Conservation (phyloP, 1,284 basidiomycete genomes). For the Xerocomus nothofagi region DNA sequence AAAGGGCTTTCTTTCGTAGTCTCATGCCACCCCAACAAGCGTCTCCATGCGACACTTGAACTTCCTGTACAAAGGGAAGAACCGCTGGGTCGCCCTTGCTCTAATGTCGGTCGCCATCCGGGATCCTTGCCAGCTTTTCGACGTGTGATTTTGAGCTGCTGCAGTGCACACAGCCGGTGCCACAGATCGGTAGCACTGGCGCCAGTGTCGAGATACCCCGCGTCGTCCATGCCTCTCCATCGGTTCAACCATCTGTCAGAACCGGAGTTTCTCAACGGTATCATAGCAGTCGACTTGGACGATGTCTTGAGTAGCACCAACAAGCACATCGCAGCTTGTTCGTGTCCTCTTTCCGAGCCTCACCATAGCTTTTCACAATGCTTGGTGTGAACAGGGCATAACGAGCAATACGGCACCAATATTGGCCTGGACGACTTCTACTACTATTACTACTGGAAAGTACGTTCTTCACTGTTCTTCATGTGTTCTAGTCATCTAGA, state of each 20-base stretch:
- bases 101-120: too few species aligned
- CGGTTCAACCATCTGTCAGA: not conserved
- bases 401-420: constrained; percentile 57
- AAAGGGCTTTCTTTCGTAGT: too few species aligned
- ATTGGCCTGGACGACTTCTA: constrained; percentile 57
- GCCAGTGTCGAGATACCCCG: constrained; percentile 4
- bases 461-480: constrained; percentile 50
- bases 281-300: constrained; percentile 76
- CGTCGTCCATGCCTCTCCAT: constrained; percentile 5
- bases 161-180: too few species aligned
- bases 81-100: too few species aligned
- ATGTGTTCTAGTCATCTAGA: constrained; percentile 37
- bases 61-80: too few species aligned
- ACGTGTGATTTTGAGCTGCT: too few species aligned
- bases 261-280: constrained; percentile 31
- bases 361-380: not conserved
- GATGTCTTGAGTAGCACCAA: constrained; percentile 79
- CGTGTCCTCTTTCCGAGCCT: constrained; percentile 25
- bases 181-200: not conserved
- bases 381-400: constrained; percentile 57
- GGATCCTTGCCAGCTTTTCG: too few species aligned
- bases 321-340: constrained; percentile 62
- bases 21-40: too few species aligned
- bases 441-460: constrained; percentile 36
- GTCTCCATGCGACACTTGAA: too few species aligned